Percentiles rank a stretch among this genome's conserved stretches.
These are phyloP conservation scores for Pythium sukuiense DNA, from an alignment of 352 stramenopile genomes.

Conservation along the genomic window DNA sequence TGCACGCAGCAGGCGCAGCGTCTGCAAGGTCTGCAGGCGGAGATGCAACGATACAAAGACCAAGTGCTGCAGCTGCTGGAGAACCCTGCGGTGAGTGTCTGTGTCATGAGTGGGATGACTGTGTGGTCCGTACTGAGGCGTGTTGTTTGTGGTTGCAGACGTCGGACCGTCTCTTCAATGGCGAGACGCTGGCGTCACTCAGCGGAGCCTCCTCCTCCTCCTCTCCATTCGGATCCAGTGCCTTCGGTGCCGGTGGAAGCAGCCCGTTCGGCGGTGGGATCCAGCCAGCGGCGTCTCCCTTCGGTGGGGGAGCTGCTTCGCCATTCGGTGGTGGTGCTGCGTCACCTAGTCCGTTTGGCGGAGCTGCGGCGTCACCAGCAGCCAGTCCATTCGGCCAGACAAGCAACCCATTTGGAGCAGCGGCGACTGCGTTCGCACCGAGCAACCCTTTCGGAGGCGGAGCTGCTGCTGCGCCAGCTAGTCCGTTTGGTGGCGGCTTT, in stretches of 20 bases:
- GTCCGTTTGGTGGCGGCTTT: conserved; percentile 9
- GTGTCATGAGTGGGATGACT: neutral
- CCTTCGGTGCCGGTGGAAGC: conserved; percentile 21
- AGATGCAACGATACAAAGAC: conserved; percentile 57
- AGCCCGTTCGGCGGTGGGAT: conserved; percentile 28
- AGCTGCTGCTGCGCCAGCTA: neutral
- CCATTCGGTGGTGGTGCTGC: conserved; percentile 9
- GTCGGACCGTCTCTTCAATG: conserved; percentile 53
- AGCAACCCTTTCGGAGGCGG: neutral
- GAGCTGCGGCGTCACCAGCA: conserved; percentile 3
- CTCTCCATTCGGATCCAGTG: conserved; percentile 9
- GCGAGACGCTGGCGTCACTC: conserved; percentile 36
- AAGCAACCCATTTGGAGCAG: conserved; percentile 36
- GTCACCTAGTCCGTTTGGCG: conserved; percentile 36
- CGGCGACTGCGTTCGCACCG: neutral
- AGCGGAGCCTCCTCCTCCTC: conserved; percentile 7
- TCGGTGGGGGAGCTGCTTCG: conserved; percentile 26
- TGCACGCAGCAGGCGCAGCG: conserved; percentile 41
- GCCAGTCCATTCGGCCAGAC: conserved; percentile 18
- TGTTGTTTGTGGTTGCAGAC: conserved; percentile 26
- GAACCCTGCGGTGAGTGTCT: conserved; percentile 31
- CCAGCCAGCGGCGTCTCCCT: conserved; percentile 29
- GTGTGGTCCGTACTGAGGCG: neutral
- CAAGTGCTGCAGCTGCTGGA: conserved; percentile 47
- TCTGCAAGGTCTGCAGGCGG: conserved; percentile 37